Conservation (phyloP, 305 asterid genomes). For the Fraxinus baroniana region DNA sequence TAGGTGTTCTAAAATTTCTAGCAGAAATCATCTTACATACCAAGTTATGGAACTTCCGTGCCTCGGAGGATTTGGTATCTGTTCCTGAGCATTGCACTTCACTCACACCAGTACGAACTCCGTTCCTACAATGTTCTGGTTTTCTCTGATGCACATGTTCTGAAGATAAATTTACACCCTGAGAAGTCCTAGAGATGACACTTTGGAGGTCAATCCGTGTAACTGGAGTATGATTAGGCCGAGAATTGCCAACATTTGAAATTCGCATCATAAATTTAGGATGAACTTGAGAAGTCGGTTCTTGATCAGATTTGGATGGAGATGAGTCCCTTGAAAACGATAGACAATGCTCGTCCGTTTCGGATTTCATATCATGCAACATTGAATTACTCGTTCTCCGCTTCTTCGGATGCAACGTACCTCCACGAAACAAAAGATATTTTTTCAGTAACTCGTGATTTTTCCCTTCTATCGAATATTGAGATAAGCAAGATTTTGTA, state of each 20-base stretch:
- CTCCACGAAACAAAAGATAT: slow-evolving; percentile 32
- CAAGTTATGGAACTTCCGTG: slow-evolving; percentile 45
- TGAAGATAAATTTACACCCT: slow-evolving; percentile 27
- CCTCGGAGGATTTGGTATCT: slow-evolving; percentile 31
- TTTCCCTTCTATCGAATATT: not conserved
- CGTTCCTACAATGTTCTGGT: slow-evolving; percentile 20
- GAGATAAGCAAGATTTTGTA: not conserved
- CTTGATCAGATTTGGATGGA: slow-evolving; percentile 67
- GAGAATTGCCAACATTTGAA: slow-evolving; percentile 30
- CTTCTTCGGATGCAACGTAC: slow-evolving; percentile 67
- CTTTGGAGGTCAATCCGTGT: slow-evolving; percentile 29
- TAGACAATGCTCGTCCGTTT: slow-evolving; percentile 46
- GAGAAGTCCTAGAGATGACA: slow-evolving; percentile 21
- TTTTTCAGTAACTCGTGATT: slow-evolving; percentile 2
- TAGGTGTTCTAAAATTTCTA: not conserved
- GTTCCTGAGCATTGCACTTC: slow-evolving; percentile 32
- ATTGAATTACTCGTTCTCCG: slow-evolving; percentile 53
- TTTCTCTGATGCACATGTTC: slow-evolving; percentile 37
- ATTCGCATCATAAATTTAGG: slow-evolving; percentile 44
- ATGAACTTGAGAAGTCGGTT: slow-evolving; percentile 39
- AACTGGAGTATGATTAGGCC: slow-evolving; percentile 22
- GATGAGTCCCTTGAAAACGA: slow-evolving; percentile 67
- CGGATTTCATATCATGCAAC: slow-evolving; percentile 34
- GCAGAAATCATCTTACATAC: slow-evolving; percentile 28
- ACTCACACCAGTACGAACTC: slow-evolving; percentile 26